Conservation (phyloP, 495 filamentous ascomycete genomes). For the Aspergillus biplanus region DNA sequence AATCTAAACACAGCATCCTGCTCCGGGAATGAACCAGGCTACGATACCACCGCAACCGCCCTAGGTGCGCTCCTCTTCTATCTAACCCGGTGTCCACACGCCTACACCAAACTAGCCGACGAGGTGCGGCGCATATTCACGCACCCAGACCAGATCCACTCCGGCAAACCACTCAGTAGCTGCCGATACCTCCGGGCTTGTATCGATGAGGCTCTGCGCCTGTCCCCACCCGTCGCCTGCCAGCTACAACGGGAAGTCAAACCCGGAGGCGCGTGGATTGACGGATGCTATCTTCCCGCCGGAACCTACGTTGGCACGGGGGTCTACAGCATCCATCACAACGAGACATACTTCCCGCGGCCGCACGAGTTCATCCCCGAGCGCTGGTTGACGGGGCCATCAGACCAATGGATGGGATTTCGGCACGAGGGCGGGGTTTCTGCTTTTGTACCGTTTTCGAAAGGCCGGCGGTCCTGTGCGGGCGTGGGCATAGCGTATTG, state of each 20-base stretch:
- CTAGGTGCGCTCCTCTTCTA: conserved; percentile 54
- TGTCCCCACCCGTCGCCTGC: conserved; percentile 55
- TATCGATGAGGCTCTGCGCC: conserved; percentile 59
- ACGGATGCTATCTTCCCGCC: conserved; percentile 40
- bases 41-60: conserved; percentile 24
- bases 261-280: conserved; percentile 45
- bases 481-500: too few relatives aligned
- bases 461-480: too few relatives aligned
- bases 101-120: conserved; percentile 32
- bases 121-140: conserved; percentile 46
- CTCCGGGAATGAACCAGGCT: conserved; percentile 9
- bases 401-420: too few relatives aligned
- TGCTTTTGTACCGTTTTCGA: too few relatives aligned
- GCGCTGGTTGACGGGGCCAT: conserved; percentile 9
- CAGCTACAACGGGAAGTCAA: conserved; percentile 50
- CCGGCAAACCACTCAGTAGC: conserved; percentile 40
- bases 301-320: conserved; percentile 43
- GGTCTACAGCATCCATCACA: conserved; percentile 52
- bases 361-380: conserved; percentile 44
- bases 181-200: conserved; percentile 55
- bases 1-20: too few relatives aligned
- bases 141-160: conserved; percentile 41
- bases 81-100: conserved; percentile 43
- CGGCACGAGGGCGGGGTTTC: too few relatives aligned
- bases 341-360: conserved; percentile 41